Evolutionary conservation across 805 yeast genomes (phyloP), one percentile per base, ranked within the genome.

Genomic region (Limtongozyma cylindracea): DNA sequence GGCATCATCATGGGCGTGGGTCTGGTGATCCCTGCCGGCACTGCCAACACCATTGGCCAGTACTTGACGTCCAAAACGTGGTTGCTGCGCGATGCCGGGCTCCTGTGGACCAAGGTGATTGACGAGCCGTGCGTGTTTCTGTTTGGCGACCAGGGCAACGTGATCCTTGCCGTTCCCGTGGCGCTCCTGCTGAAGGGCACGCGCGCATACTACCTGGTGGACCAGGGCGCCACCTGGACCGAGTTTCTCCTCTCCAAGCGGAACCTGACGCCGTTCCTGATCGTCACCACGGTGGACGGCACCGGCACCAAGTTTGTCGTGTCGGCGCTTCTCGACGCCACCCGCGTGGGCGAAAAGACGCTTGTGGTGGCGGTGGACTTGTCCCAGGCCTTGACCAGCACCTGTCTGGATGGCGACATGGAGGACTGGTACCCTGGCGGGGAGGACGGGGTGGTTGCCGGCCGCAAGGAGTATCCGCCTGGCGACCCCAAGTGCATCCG

Each of bases 101-200:
- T 51, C n/a, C 47, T 70, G 0, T 77, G 92, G 92, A 41, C 43
- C 13, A 37, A 47, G 24, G 58, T 65, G 1, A 32, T 63, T 9
- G 60, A 61, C 13, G 56, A 51, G 19, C 60, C 74, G 3, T 27
- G 51, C 3, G 62, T 59, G 28, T 53, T 65, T 2, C 13, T 21
- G 11, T 66, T 64, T 44, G 91, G 84, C 21, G 91, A 77, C 40
- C 61, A 59, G 26, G 93, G 92, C 16, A 72, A 76, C 33, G 40
- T 77, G 8, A 56, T 74, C 10, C 39, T 71, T 3, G 71, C 76
- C 2, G 40, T 61, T n/a, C 68, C 71, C 17, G 33, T 30, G 22
- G 43, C 32, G 16, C 33, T 38, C 10, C 35, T 51, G 4, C 37
- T 34, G 4, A 33, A 38, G 0, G 49, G 41, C 5, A 41, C 45